Evolutionary conservation across 192 early-diverging fungal species (phyloP), one percentile per base, ranked within the genome.

Genomic region (Backusella tuberculispora): DNA sequence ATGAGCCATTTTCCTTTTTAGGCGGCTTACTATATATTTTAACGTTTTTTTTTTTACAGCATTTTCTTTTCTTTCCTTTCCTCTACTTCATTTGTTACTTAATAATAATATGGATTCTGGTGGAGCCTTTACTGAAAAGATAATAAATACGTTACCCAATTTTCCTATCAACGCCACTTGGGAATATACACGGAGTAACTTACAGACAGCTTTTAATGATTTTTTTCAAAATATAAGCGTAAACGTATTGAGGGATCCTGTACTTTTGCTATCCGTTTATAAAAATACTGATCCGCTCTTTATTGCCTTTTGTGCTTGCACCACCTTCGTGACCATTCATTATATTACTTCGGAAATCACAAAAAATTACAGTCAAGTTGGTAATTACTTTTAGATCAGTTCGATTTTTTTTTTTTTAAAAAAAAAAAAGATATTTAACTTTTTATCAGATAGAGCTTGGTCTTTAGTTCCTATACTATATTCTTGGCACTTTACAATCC

Each of bases 391-490:
- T 53, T 46, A 10, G 37, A 71, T 38, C 34, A 48, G 12, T 63
- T 76, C 29, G 17, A 17, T 76, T 63, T 1, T 75, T 66, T 60
- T 63, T 43, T 14, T 69, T 47, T 0, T 34, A 4, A 10, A 12
- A 24, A n/a, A 21, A 24, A 26, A n/a, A 1, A 15, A 37, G 6
- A 42, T 34, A 34, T 34, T 2, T 34, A 34, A 34, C 24, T n/a
- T 24, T 50, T 6, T 0, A 19, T 47, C 47, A 76, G 96, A 97
- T 81, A 85, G 90, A 1, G 72, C 92, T 15, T 96, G 96, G 96
- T 86, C 90, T 29, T 83, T 96, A 40, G 74, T 86, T 9, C 96
- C 96, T 7, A 66, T 82, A 3, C 14, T 88, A 38, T 94, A 91
- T 72, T 67, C 83, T 10, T 82, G 85, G 78, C 86, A 90, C 74